Evolutionary conservation across 495 filamentous ascomycete species (phyloP), one percentile per base, ranked within the genome.

Genomic region (Podospora sp.): DNA sequence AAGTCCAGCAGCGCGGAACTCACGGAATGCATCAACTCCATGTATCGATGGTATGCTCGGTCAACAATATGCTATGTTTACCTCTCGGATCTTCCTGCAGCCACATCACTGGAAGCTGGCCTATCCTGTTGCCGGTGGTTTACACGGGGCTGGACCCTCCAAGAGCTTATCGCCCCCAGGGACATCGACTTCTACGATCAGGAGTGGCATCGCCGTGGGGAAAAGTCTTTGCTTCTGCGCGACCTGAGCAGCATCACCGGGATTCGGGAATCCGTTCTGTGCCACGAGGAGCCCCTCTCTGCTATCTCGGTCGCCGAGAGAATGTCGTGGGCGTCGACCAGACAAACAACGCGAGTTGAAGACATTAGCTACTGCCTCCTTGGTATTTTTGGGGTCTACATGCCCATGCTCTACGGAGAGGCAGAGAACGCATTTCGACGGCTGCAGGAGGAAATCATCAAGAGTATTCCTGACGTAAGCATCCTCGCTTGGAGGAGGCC

Each of bases 21-120:
- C 6, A 71, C 68, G 22, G 79, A 82, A 66, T 74, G 75, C 25
- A 81, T 85, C 36, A 85, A 83, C 56, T 82, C 79, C 5, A 85
- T 85, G 82, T 85, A 76, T 62, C 61, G 60, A 6, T 83, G 76
- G 78, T 80, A 81, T 24, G 16, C 67, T 12, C 46, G 71, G 0
- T 68, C 78, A 6, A 36, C 24, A 0, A 53, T 72, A 0, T 81
- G 80, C 65, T 76, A 76, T 26, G 77, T 69, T 9, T 79, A 71
- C 62, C 68, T 76, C 11, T 51, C 60, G 1, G 72, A 76, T 62
- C 51, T 72, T 6, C 27, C 35, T 18, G 29, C 56, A 56, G 6
- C 62, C 25, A 53, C 20, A 33, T 36, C 20, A 6, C 55, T 29
- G 55, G 55, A 58, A 58, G 55, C 24, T n/a, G 20, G 55, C 3